Conservation (phyloP, 2,329 filamentous ascomycete genomes). For the Diaporthe batatas region DNA sequence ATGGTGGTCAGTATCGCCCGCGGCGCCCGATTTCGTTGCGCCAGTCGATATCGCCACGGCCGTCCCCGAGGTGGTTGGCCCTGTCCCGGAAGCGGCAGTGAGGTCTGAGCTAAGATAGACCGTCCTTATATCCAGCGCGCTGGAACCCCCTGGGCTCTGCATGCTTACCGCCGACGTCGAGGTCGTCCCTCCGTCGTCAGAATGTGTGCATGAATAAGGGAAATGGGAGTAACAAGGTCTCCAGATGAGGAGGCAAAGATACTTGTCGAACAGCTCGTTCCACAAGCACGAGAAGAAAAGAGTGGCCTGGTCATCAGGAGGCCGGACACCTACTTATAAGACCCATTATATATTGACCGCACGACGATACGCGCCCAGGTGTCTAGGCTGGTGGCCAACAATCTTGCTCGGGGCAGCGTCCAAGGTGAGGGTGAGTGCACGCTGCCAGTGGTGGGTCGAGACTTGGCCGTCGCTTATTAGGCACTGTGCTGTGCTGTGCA, state of each 20-base stretch:
- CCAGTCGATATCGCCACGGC: neutral
- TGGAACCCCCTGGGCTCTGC: conserved; percentile 47
- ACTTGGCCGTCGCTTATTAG: neutral
- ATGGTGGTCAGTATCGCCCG: neutral
- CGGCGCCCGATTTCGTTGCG: neutral
- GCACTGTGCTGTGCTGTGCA: no score
- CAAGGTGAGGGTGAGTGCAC: neutral
- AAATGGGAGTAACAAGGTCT: no score
- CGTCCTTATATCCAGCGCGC: conserved; percentile 54
- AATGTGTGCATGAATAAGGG: no score
- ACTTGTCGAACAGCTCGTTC: no score
- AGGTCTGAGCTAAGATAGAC: conserved; percentile 51
- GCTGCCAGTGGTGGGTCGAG: neutral
- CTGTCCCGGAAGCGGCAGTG: conserved; percentile 21
- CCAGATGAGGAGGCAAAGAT: no score
- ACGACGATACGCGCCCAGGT: no score
- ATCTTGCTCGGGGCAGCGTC: no score
- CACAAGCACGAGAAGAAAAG: no score
- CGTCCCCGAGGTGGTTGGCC: neutral
- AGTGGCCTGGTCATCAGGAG: no score
- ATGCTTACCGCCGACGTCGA: conserved; percentile 45
- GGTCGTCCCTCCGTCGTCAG: conserved; percentile 43
- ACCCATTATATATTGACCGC: no score
- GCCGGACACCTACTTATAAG: no score
- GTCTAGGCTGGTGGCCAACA: no score